Evolutionary conservation across 495 filamentous ascomycete species (phyloP), one percentile per base, ranked within the genome.

Genomic region (Hypoxylon rickii): DNA sequence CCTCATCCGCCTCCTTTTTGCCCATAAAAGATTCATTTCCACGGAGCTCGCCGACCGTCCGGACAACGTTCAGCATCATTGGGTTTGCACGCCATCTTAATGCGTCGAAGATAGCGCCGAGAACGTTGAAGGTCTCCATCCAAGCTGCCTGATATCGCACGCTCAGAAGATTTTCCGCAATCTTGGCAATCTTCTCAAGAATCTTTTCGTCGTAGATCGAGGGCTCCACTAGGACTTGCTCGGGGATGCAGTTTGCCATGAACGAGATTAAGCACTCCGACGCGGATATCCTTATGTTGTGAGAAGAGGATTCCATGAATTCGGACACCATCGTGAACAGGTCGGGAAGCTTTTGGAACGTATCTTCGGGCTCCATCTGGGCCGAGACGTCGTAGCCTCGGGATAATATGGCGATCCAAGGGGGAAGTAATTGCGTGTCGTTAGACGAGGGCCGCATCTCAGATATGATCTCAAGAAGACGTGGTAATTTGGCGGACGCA

Each of bases 241-340:
- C 77, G 0, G 95, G 94, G 19, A 98, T 79, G 57, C 91, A 95
- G 65, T 93, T 95, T 40, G 84, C 86, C 63, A 92, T 76, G 61
- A 98, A 92, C 1, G 94, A 96, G 24, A 97, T 87, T 51, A 98
- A 74, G 66, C 95, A 96, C 70, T 97, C 93, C 0, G 95, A 92
- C 1, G 94, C 90, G 8, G 95, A 97, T 11, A 94, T 77, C 20
- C 94, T 84, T 65, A 97, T 94, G 67, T 96, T 96, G 70, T 90
- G 86, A 0, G 90, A 94, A 10, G 89, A 81, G 6, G 93, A 96
- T 17, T 86, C 81, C 49, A 97, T 82, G 69, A 95, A 97, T 15
- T 75, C 67, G 18, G 89, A 83, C 12, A 97, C 79, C 75, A 87
- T 76, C 22, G 78, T 77, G 70, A 96, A 96, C 5, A 96, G 73